These are phyloP conservation scores for Eucalyptus microcorys DNA, from an alignment of 345 rosid genomes.

Conservation along the genomic window DNA sequence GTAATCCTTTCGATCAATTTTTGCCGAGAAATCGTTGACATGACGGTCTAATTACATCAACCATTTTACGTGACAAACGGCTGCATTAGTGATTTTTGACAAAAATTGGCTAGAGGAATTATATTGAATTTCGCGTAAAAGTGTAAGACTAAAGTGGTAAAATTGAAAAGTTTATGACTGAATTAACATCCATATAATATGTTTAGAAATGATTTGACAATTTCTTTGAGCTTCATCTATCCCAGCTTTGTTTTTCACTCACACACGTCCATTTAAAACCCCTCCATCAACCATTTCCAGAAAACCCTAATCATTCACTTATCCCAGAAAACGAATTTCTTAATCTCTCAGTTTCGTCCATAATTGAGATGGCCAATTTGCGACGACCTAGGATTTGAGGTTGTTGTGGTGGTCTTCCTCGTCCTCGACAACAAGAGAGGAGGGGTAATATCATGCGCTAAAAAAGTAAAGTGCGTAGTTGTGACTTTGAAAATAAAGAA, in stretches of 20 bases:
- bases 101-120: neutral
- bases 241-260: neutral
- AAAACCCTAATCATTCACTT: neutral
- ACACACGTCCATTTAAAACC: neutral
- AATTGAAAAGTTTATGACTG: neutral
- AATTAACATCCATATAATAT: neutral
- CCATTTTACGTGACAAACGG: neutral
- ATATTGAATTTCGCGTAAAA: neutral
- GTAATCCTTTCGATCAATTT: neutral
- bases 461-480: neutral
- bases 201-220: neutral
- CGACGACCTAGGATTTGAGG: neutral
- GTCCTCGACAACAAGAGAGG: neutral
- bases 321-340: neutral
- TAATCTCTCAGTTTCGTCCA: neutral
- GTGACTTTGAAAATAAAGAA: neutral
- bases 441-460: neutral
- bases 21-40: fast-evolving
- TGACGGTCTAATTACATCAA: neutral
- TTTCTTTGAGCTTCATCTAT: neutral
- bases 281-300: neutral
- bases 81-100: fast-evolving
- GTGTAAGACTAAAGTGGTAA: neutral
- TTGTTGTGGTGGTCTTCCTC: neutral
- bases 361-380: neutral